These are phyloP conservation scores for Pseudophaeomoniella oleicola DNA, from an alignment of 2,329 filamentous ascomycete genomes.

Conservation along the genomic window DNA sequence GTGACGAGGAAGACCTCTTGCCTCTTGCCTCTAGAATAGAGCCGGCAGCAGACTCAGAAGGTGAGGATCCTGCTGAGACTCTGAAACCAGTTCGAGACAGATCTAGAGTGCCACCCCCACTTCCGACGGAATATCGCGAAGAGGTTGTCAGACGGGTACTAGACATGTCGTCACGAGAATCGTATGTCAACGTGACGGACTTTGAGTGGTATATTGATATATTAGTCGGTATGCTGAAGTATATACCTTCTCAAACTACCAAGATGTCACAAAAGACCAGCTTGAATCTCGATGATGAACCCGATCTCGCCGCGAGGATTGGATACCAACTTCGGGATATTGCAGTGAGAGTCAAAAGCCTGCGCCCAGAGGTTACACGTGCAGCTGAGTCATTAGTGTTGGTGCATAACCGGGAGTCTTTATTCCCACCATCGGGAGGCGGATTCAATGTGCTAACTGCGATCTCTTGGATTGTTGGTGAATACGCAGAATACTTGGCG, in stretches of 20 bases:
- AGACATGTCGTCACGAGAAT: slow-evolving; percentile 78
- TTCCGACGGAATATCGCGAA: slow-evolving; percentile 74
- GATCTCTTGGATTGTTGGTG: slow-evolving; percentile 73
- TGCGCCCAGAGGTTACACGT: slow-evolving; percentile 64
- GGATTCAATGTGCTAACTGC: slow-evolving; percentile 55
- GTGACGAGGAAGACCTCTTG: slow-evolving; percentile 29
- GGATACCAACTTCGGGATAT: slow-evolving; percentile 80
- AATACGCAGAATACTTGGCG: slow-evolving; percentile 62
- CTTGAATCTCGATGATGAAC: background rate
- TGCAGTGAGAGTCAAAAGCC: slow-evolving; percentile 75
- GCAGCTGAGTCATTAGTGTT: slow-evolving; percentile 65
- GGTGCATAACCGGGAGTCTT: slow-evolving; percentile 41
- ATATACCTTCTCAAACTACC: slow-evolving; percentile 8
- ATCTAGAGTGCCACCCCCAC: slow-evolving; percentile 37
- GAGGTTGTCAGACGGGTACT: slow-evolving; percentile 74
- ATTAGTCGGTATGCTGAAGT: slow-evolving; percentile 55
- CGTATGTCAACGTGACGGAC: slow-evolving; percentile 71
- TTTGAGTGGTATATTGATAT: slow-evolving; percentile 98
- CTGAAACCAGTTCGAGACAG: slow-evolving; percentile 39
- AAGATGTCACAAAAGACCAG: slow-evolving; percentile 1
- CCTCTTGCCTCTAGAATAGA: slow-evolving; percentile 24
- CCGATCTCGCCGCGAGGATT: slow-evolving; percentile 34
- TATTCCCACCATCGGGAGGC: slow-evolving; percentile 37
- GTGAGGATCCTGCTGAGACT: slow-evolving; percentile 40
- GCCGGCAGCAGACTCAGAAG: slow-evolving; percentile 40